Conservation (phyloP, 176 grass and related monocot genomes). For the Dactylis glomerata region DNA sequence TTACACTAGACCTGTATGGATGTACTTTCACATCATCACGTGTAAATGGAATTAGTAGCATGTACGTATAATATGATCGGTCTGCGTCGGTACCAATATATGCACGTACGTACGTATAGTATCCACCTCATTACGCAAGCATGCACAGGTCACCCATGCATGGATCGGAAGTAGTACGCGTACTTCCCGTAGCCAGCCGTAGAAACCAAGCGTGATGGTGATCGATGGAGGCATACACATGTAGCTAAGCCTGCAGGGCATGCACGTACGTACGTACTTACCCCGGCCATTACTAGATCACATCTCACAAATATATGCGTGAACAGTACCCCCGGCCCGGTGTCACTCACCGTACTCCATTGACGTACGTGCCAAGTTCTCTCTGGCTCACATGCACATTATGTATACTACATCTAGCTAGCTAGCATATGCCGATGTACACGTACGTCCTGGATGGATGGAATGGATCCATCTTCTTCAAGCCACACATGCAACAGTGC, state of each 20-base stretch:
- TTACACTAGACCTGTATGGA: not conserved
- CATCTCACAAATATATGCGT: conserved; percentile 33
- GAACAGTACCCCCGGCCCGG: conserved; percentile 2
- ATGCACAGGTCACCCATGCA: no score
- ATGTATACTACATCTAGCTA: not conserved
- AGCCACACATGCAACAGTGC: conserved; percentile 47
- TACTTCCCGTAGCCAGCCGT: not conserved
- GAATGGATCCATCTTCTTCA: conserved; percentile 22
- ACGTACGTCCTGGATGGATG: not conserved
- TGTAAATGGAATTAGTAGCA: not conserved
- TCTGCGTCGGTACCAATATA: not conserved
- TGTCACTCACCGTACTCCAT: conserved; percentile 29
- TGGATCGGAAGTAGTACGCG: not conserved
- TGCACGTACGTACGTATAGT: not conserved
- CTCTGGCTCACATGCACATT: not conserved
- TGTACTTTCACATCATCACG: not conserved
- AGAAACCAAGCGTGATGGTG: not conserved
- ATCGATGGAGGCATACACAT: not conserved
- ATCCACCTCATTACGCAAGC: conserved; percentile 8
- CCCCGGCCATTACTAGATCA: conserved; percentile 34
- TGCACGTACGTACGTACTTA: conserved; percentile 21
- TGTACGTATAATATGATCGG: not conserved
- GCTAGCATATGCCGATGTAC: not conserved
- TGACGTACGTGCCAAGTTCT: not conserved
- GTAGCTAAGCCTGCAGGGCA: not conserved